phyloP scores from a whole-genome alignment of 441 rosid species.

The Syzygium malaccense region DNA sequence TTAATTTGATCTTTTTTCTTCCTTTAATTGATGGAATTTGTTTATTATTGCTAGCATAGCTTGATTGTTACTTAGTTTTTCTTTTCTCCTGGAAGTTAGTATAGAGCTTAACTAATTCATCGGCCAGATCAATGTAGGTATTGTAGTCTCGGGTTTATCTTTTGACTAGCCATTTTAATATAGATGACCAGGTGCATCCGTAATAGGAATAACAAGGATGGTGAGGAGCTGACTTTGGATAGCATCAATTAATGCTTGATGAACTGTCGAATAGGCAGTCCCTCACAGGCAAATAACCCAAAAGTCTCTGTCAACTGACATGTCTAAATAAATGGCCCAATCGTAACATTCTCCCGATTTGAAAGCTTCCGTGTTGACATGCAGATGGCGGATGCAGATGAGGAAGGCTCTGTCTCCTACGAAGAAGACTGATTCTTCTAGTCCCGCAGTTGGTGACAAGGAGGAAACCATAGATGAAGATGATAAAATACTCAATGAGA shows the following conservation, averaged over 20 bases:
- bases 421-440: constrained; percentile 37
- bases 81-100: neutral
- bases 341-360: neutral
- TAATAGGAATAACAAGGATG: neutral
- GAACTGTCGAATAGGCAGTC: neutral
- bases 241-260: neutral
- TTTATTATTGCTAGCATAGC: neutral
- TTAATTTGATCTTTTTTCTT: no score
- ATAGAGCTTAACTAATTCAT: neutral
- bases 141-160: neutral
- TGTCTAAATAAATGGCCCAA: neutral
- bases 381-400: constrained; percentile 82
- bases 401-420: constrained; percentile 69
- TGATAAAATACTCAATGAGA: constrained; percentile 79
- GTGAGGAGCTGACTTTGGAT: neutral
- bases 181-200: neutral
- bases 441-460: constrained; percentile 25
- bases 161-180: neutral
- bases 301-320: neutral
- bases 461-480: constrained; percentile 51
- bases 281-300: neutral
- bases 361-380: constrained; percentile 1
- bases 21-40: neutral
- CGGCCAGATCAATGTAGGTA: neutral
- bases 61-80: neutral